Evolutionary conservation across 345 rosid species (phyloP), one percentile per base, ranked within the genome.

Genomic region (Citropsis articulata): DNA sequence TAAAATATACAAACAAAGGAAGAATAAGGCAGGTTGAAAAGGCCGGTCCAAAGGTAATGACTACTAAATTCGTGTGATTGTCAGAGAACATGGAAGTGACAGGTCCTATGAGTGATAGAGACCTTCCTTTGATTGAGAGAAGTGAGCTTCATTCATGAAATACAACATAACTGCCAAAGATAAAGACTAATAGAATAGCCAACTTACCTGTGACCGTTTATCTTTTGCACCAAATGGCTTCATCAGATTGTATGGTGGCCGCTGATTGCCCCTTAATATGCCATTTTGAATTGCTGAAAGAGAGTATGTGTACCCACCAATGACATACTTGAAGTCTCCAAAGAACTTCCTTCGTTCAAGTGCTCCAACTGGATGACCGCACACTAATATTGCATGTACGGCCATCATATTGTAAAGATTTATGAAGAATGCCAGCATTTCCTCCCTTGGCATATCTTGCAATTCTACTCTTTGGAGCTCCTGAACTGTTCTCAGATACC

Each of bases 381-480:
- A 88, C 71, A 88, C 88, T 57, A 93, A 80, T 88, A 90, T 90
- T 59, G 92, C 92, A 84, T 93, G 98, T 77, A 94, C 87, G 56
- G 91, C 90, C 97, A 93, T 91, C 97, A 91, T 89, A 84, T 93
- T 93, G 79, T 91, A 89, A 78, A 94, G 91, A 83, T 94, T 94
- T 79, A 94, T 27, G 56, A 94, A 94, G 85, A 94, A 94, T 6
- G 98, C 87, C 22, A 94, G 90, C 83, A 83, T 91, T 83, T 90
- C 95, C 73, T 94, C 98, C 87, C 94, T 88, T 18, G 87, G 69
- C 82, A 90, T 85, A 81, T 86, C 89, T 71, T 83, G 85, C 80
- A 94, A 35, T 80, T 90, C 92, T 66, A 89, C 91, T 83, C 97
- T 87, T 28, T 94, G 98, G 42, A 92, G 97, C 81, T 88, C 97